Percentiles rank a stretch among this genome's conserved stretches.
phyloP scores from a whole-genome alignment of 495 filamentous ascomycete genomes.

The Neurospora sp. region DNA sequence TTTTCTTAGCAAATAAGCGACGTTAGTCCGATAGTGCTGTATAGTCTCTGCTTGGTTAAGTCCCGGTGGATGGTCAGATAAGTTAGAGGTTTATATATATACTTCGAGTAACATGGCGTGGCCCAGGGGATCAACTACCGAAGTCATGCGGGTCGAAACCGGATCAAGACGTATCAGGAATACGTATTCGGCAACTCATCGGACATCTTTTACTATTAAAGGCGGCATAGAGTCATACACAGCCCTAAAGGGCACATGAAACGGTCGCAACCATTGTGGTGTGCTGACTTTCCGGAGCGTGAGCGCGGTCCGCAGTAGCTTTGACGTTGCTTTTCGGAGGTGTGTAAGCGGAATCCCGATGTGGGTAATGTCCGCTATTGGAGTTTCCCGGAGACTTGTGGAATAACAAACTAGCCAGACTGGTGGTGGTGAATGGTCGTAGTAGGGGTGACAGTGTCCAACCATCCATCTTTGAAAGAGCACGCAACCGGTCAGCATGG shows the following conservation, averaged over 20 bases:
- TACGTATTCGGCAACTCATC: neutral
- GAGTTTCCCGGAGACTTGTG: neutral
- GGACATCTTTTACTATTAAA: neutral
- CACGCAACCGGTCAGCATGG: neutral
- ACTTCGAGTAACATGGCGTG: neutral
- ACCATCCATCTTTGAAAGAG: neutral
- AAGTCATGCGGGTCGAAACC: neutral
- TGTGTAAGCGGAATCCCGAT: neutral
- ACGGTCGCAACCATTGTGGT: neutral
- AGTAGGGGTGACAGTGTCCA: neutral
- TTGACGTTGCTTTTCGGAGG: neutral
- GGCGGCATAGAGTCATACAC: neutral
- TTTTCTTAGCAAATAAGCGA: neutral
- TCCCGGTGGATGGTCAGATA: neutral
- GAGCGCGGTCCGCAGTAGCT: neutral
- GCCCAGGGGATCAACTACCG: neutral
- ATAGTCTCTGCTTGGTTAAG: neutral
- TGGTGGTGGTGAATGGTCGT: neutral
- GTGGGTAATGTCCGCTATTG: neutral
- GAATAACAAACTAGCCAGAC: neutral
- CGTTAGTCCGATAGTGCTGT: neutral
- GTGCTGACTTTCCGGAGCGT: neutral
- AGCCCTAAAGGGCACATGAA: neutral
- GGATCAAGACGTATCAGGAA: neutral
- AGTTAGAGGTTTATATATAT: neutral